phyloP scores from a whole-genome alignment of 1,139 yeast species.

The Scheffersomyces quercinus region DNA sequence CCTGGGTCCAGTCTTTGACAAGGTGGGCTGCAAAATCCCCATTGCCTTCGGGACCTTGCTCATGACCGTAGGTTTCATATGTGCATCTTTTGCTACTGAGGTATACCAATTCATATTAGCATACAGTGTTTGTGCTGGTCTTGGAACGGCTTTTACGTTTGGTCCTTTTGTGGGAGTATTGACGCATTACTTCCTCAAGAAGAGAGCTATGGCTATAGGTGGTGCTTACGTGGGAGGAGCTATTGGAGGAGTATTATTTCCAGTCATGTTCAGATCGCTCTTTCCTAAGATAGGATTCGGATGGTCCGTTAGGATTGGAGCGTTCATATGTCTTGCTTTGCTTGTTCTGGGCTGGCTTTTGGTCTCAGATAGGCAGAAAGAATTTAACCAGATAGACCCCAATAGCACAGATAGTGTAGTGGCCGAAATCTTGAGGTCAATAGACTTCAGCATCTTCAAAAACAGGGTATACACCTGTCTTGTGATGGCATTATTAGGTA shows the following conservation, averaged over 20 bases:
- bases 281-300: conserved; percentile 28
- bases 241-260: conserved; percentile 30
- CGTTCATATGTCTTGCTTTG: conserved; percentile 21
- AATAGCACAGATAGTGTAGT: conserved; percentile 3
- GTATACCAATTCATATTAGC: conserved; percentile 28
- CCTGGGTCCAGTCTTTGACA: conserved; percentile 28
- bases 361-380: conserved; percentile 23
- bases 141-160: conserved; percentile 27
- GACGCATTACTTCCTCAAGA: conserved; percentile 24
- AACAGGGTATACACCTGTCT: conserved; percentile 25
- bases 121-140: conserved; percentile 21
- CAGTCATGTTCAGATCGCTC: conserved; percentile 22
- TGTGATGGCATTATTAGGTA: conserved; percentile 31
- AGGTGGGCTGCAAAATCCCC: conserved; percentile 22
- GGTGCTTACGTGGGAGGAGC: conserved; percentile 29
- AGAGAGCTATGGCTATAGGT: conserved; percentile 27
- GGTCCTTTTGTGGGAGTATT: conserved; percentile 23
- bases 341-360: conserved; percentile 16
- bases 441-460: conserved; percentile 27
- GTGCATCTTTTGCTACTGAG: conserved; percentile 20
- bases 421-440: conserved; percentile 20
- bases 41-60: conserved; percentile 16
- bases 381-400: conserved; percentile 10
- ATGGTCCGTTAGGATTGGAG: conserved; percentile 29
- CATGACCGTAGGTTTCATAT: conserved; percentile 23